These are phyloP conservation scores for Hypoxylon sp. DNA, from an alignment of 2,329 filamentous ascomycete genomes.

Conservation along the genomic window DNA sequence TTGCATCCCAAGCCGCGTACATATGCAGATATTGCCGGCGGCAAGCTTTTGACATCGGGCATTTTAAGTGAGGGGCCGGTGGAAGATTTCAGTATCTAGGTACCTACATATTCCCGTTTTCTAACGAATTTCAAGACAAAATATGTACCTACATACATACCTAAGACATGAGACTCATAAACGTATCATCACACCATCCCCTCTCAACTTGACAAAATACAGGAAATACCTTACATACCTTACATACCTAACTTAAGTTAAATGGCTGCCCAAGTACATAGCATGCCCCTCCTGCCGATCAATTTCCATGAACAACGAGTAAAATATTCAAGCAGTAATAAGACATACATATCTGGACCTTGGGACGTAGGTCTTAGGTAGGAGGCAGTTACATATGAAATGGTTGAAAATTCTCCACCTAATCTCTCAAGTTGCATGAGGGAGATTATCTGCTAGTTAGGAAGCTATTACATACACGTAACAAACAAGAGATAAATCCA, in stretches of 20 bases:
- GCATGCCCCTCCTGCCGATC: slow-evolving; percentile 10
- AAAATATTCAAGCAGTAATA: slow-evolving; percentile 7
- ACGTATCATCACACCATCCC: neutral
- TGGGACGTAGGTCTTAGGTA: neutral
- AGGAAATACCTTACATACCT: neutral
- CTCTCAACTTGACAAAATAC: neutral
- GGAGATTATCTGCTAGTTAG: slow-evolving; percentile 7
- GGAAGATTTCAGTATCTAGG: slow-evolving; percentile 33
- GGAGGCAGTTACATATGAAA: neutral
- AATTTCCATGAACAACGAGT: slow-evolving; percentile 6
- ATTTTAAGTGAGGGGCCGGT: slow-evolving; percentile 25
- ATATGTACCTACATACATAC: neutral
- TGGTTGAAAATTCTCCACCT: slow-evolving; percentile 17
- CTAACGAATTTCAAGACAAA: slow-evolving; percentile 3
- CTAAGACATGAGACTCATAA: neutral
- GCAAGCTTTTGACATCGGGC: slow-evolving; percentile 26
- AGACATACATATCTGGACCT: neutral
- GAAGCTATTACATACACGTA: neutral
- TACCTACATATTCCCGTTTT: slow-evolving; percentile 28
- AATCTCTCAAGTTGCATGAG: slow-evolving; percentile 24
- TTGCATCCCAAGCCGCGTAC: slow-evolving; percentile 2
- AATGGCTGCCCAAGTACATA: neutral
- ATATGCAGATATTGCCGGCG: slow-evolving; percentile 11
- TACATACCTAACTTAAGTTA: neutral
- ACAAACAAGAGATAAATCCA: neutral